Evolutionary conservation across 2,329 filamentous ascomycete species (phyloP), one percentile per base, ranked within the genome.

Genomic region (Fusarium coicis): DNA sequence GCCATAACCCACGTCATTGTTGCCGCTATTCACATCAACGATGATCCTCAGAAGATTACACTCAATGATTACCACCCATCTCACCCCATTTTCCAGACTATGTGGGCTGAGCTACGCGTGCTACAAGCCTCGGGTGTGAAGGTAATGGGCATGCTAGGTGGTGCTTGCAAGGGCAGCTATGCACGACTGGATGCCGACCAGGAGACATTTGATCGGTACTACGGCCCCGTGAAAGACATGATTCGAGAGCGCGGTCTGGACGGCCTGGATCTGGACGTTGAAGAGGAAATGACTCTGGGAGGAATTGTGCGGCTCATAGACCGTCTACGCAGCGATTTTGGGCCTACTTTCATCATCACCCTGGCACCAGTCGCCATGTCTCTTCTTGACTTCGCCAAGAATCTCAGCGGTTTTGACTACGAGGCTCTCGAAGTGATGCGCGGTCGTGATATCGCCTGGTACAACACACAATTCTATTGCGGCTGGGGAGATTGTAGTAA

Each of bases 391-490:
- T 79, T 81, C 30, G 80, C 79, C 28, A 82, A 81, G 50, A 93
- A 94, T 79, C 86, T 97, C 7, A 95, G 92, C 66, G 95, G 95
- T 0, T 97, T 97, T 81, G 88, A 90, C 79, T 97, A 97, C 81
- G 86, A 90, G 49, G 85, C 90, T 16, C 87, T 98, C 5, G 94
- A 97, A 79, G 85, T 87, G 16, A 87, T 89, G 80, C 86, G 89
- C 10, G 91, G 92, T 2, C 82, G 81, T 21, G 87, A 92, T 47
- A 93, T 97, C 34, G 87, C 87, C 6, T 98, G 94, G 90, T 97
- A 97, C 81, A 97, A 97, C 79, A 87, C 92, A 10, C 95, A 98
- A 79, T 97, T 97, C 82, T 98, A 98, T 86, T 96, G 93, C 79
- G 94, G 94, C 4, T 98, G 94, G 91, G 94, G 94, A 14, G 85